Evolutionary conservation across 371 early-diverging fungal genomes (phyloP), one percentile per base, ranked within the genome.

Genomic region (Fennellomyces sp.): DNA sequence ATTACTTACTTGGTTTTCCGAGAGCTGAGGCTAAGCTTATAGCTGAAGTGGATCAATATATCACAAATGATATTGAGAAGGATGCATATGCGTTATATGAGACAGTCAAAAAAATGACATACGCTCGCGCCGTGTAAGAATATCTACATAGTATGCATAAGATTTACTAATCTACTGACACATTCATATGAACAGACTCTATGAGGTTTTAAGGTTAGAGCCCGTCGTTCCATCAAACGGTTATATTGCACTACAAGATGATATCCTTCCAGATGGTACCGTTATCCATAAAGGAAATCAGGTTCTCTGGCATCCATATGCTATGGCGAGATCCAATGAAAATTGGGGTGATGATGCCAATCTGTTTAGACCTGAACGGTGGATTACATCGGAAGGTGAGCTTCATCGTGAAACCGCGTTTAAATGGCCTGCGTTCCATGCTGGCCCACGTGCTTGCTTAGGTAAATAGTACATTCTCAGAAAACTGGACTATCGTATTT

Each of bases 221-320:
- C 91, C 92, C 0, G 82, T 85, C 11, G 91, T 93, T 0, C 93
- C 94, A 28, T 61, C 54, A 17, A 85, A 89, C 28, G 65, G 76
- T 30, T 90, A 90, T 71, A 60, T 70, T 31, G 89, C 88, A 11
- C 62, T 88, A 13, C 61, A 83, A 23, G 90, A 89, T 61, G 87
- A 88, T 64, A 58, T 86, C 5, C 74, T 86, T 53, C 93, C 93
- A 3, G 88, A 89, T 52, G 90, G 91, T 6, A 82, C 82, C 25
- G 61, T 61, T 5, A 70, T 91, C 2, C 71, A 75, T 38, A 80
- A 80, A 49, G 88, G 87, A 2, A 80, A 83, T 25, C 66, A 63
- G 19, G 56, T 87, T 11, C 51, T 62, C 6, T 88, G 82, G 84
- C 61, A 63, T 5, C 66, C 83, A 3, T 86, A 78, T 61, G 73